Percentiles rank a stretch among this genome's conserved stretches.
Conservation (phyloP, 164 flowering plant genomes). For the Kalanchoe fedtschenkoi region DNA sequence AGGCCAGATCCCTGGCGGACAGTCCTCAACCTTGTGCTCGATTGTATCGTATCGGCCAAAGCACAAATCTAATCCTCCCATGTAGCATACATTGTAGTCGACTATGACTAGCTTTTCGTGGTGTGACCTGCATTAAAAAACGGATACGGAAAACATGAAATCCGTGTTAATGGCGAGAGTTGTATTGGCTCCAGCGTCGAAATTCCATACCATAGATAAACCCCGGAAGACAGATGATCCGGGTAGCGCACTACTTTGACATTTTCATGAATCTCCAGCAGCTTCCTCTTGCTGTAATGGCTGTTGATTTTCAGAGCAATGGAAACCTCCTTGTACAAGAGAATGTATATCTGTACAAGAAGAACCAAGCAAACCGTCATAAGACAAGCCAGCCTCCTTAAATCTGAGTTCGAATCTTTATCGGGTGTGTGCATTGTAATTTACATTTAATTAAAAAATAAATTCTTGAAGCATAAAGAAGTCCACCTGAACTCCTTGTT, state of each 20-base stretch:
- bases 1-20: slow-evolving; percentile 71
- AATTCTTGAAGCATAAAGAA: not conserved
- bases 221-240: slow-evolving; percentile 77
- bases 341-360: slow-evolving; percentile 68
- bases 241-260: slow-evolving; percentile 87
- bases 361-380: not conserved
- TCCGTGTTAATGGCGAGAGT: not conserved
- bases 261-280: slow-evolving; percentile 81
- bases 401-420: not conserved
- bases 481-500: slow-evolving; percentile 84
- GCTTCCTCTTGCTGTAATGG: slow-evolving; percentile 63
- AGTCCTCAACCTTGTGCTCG: slow-evolving; percentile 75
- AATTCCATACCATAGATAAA: slow-evolving; percentile 69
- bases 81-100: slow-evolving; percentile 70
- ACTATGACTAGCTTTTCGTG: slow-evolving; percentile 94
- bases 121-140: slow-evolving; percentile 60
- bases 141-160: not conserved
- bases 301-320: slow-evolving; percentile 92
- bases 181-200: not conserved
- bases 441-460: too few relatives aligned
- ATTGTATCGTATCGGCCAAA: slow-evolving; percentile 87
- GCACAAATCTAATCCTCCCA: slow-evolving; percentile 94
- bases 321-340: slow-evolving; percentile 89
- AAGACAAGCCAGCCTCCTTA: not conserved
- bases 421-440: too few relatives aligned